These are phyloP conservation scores for Candida sonorensis DNA, from an alignment of 805 yeast genomes.

Conservation along the genomic window DNA sequence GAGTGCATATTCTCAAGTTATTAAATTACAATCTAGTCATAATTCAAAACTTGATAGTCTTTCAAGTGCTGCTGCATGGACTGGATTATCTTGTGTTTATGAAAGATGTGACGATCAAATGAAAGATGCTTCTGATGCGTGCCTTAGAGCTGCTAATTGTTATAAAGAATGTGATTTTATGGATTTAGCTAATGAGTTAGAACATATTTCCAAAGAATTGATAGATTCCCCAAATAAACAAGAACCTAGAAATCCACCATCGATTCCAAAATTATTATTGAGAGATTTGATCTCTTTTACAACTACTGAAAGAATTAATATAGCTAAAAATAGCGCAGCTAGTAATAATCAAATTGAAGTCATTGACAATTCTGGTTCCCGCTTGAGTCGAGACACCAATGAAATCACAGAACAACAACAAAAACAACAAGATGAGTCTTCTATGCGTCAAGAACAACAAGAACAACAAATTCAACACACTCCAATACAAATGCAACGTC, in stretches of 20 bases:
- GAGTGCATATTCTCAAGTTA: constrained; percentile 62
- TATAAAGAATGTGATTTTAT: constrained; percentile 40
- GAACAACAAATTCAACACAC: constrained; percentile 4
- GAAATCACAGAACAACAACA: no score
- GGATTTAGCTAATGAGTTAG: constrained; percentile 34
- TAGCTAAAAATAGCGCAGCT: no score
- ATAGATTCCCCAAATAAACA: constrained; percentile 36
- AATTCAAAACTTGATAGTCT: constrained; percentile 26
- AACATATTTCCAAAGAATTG: constrained; percentile 36
- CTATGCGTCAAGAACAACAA: background rate
- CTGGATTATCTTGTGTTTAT: constrained; percentile 55
- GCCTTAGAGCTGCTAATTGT: constrained; percentile 43
- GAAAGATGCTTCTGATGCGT: constrained; percentile 55
- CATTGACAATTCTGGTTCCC: no score
- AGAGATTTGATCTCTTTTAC: constrained; percentile 37
- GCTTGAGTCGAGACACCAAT: background rate
- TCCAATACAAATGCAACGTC: constrained; percentile 3
- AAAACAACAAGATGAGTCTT: constrained; percentile 1
- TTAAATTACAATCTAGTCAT: constrained; percentile 43
- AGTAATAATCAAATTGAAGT: no score
- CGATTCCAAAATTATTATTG: constrained; percentile 36
- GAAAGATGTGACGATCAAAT: constrained; percentile 57
- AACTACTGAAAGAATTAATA: constrained; percentile 34
- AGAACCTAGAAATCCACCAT: constrained; percentile 40
- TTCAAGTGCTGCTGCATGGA: constrained; percentile 55